phyloP scores from a whole-genome alignment of 371 early-diverging fungal species.

The Mortierella sp. region DNA sequence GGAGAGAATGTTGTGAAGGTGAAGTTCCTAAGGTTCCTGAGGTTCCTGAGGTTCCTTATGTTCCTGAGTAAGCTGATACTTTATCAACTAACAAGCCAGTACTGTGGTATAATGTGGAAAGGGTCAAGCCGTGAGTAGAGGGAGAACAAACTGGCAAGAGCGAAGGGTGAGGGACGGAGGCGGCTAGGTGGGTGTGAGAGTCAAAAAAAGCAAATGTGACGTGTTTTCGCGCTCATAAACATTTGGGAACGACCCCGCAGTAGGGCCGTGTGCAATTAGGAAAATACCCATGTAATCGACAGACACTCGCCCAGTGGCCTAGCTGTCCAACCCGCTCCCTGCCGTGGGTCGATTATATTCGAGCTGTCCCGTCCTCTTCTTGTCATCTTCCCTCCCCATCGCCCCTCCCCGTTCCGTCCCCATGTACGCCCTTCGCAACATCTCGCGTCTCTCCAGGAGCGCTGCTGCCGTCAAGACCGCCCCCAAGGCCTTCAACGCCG shows the following conservation, averaged over 20 bases:
- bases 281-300: neutral
- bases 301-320: no score
- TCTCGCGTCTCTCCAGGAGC: slow-evolving; percentile 9
- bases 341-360: no score
- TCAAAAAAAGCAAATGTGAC: neutral
- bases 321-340: no score
- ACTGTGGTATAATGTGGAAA: no score
- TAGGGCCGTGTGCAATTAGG: neutral
- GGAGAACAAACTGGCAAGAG: no score
- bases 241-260: neutral
- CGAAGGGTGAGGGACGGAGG: no score
- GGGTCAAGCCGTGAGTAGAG: no score
- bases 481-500: slow-evolving; percentile 10
- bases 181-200: neutral
- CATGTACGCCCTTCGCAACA: neutral
- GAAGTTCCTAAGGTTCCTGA: no score
- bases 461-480: slow-evolving; percentile 8
- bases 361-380: neutral
- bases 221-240: neutral
- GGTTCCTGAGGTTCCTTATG: no score
- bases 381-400: neutral
- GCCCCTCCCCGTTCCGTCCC: neutral
- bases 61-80: no score
- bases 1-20: no score
- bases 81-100: no score